These are phyloP conservation scores for Aegilops longissima DNA, from an alignment of 176 grass and related monocot genomes.

Conservation along the genomic window DNA sequence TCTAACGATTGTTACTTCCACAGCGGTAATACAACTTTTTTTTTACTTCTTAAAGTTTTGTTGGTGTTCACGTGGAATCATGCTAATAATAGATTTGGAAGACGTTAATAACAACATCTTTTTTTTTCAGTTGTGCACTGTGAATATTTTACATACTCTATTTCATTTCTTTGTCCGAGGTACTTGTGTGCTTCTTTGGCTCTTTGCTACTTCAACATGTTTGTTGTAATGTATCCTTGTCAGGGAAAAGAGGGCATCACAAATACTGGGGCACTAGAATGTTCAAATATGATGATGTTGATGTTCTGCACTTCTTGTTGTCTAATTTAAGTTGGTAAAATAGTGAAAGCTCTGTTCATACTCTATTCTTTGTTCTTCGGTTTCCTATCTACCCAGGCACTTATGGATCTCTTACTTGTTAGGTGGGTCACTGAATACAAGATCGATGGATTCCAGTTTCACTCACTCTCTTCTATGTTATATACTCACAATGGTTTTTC, in stretches of 20 bases:
- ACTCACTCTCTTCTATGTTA: slow-evolving; percentile 89
- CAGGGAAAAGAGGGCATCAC: slow-evolving; percentile 94
- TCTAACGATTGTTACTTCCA: slow-evolving; percentile 96
- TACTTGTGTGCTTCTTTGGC: slow-evolving; percentile 20
- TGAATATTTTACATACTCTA: slow-evolving; percentile 18
- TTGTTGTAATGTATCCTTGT: slow-evolving; percentile 29
- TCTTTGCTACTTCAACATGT: slow-evolving; percentile 2
- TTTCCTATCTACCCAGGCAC: slow-evolving; percentile 8
- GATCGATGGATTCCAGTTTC: slow-evolving; percentile 93
- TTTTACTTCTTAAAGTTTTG: slow-evolving; percentile 19
- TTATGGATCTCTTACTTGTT: slow-evolving; percentile 32
- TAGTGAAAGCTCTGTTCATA: slow-evolving; percentile 19
- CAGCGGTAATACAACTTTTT: slow-evolving; percentile 44
- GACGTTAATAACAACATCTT: background rate
- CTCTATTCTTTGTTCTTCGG: slow-evolving; percentile 7
- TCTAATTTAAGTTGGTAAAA: slow-evolving; percentile 98
- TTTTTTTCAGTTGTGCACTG: background rate
- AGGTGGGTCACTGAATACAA: slow-evolving; percentile 92
- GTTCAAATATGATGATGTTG: slow-evolving; percentile 95
- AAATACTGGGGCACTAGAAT: slow-evolving; percentile 98
- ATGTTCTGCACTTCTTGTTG: slow-evolving; percentile 92
- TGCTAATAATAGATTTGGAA: background rate
- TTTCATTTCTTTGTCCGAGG: background rate
- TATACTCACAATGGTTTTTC: slow-evolving; percentile 98
- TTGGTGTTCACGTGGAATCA: slow-evolving; percentile 7